phyloP scores from a whole-genome alignment of 2,329 filamentous ascomycete species.

The Periglandula ipomoeae region DNA sequence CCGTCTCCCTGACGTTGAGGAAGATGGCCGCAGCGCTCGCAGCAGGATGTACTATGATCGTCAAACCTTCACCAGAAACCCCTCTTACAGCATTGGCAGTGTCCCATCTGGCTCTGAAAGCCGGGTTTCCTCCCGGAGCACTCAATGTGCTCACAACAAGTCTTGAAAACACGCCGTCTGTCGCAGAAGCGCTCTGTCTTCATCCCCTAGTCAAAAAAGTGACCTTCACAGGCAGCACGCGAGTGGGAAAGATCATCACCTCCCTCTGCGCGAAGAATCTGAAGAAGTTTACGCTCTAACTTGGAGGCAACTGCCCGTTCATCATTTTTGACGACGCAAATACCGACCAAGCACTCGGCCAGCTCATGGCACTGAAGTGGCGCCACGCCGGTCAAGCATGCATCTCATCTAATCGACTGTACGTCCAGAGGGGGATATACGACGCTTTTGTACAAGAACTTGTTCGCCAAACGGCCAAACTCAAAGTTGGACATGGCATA shows the following conservation, averaged over 20 bases:
- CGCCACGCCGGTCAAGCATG: slow-evolving; percentile 65
- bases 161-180: slow-evolving; percentile 31
- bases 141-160: slow-evolving; percentile 44
- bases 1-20: slow-evolving; percentile 38
- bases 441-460: slow-evolving; percentile 49
- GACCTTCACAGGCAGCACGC: slow-evolving; percentile 68
- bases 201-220: slow-evolving; percentile 49
- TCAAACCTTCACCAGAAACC: slow-evolving; percentile 65
- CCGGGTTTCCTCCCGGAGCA: slow-evolving; percentile 67
- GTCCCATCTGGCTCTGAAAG: slow-evolving; percentile 56
- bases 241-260: slow-evolving; percentile 58
- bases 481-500: slow-evolving; percentile 54
- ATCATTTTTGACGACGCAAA: slow-evolving; percentile 63
- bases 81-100: slow-evolving; percentile 63
- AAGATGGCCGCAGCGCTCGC: slow-evolving; percentile 49
- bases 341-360: slow-evolving; percentile 54
- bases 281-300: slow-evolving; percentile 59
- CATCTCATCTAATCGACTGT: slow-evolving; percentile 53
- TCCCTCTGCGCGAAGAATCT: slow-evolving; percentile 49
- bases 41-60: slow-evolving; percentile 67
- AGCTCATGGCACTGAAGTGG: slow-evolving; percentile 57
- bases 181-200: slow-evolving; percentile 37
- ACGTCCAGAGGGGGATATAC: slow-evolving; percentile 51
- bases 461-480: slow-evolving; percentile 38
- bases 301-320: slow-evolving; percentile 60